Evolutionary conservation across 2,329 filamentous ascomycete genomes (phyloP).

Genomic region (Elsinoe ampelina): DNA sequence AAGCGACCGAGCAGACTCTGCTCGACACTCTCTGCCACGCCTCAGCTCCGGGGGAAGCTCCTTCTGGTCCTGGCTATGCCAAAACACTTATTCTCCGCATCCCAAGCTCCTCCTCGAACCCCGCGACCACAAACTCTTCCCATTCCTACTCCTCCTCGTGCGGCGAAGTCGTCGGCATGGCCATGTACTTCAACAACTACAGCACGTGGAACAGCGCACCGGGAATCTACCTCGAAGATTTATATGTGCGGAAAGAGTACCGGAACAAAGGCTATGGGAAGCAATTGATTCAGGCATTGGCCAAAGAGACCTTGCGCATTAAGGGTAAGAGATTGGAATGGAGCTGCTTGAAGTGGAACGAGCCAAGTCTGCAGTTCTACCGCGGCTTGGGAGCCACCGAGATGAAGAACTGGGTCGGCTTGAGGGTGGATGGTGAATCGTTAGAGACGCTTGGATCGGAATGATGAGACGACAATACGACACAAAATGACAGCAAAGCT

Average conservation of each 20-base stretch:
- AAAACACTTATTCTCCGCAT: slow-evolving; percentile 59
- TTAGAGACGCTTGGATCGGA: slow-evolving; percentile 47
- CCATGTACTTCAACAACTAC: slow-evolving; percentile 92
- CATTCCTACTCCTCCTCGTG: slow-evolving; percentile 23
- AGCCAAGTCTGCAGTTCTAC: slow-evolving; percentile 83
- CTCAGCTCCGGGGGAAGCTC: slow-evolving; percentile 32
- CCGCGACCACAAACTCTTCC: slow-evolving; percentile 24
- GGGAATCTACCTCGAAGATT: slow-evolving; percentile 86
- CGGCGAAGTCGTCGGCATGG: slow-evolving; percentile 58
- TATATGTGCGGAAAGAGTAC: slow-evolving; percentile 67
- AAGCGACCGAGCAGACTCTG: slow-evolving; percentile 69
- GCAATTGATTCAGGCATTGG: slow-evolving; percentile 62
- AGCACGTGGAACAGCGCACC: slow-evolving; percentile 82
- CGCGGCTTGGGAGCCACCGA: slow-evolving; percentile 50
- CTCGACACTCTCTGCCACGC: slow-evolving; percentile 71
- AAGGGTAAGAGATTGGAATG: slow-evolving; percentile 74
- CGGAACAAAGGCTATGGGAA: slow-evolving; percentile 74
- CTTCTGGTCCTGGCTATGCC: slow-evolving; percentile 50
- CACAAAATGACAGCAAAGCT: background rate
- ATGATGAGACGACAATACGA: slow-evolving; percentile 21
- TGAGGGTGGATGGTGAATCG: slow-evolving; percentile 62
- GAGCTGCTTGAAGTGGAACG: slow-evolving; percentile 88
- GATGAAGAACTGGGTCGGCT: slow-evolving; percentile 64
- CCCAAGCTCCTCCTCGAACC: slow-evolving; percentile 27
- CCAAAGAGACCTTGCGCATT: slow-evolving; percentile 66